phyloP scores from a whole-genome alignment of 345 rosid genomes.

The Aquilaria yunnanensis region DNA sequence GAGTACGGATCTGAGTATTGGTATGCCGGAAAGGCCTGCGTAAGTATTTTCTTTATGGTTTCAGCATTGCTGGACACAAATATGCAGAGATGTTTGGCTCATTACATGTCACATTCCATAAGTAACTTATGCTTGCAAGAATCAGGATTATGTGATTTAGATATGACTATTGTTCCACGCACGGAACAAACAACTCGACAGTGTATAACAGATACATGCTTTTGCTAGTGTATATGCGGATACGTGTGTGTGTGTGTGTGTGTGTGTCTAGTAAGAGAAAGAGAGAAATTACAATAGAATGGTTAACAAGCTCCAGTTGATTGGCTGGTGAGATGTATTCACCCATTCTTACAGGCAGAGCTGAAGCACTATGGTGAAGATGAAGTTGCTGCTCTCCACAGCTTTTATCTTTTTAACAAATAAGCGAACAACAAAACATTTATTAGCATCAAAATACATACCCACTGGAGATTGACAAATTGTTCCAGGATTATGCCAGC shows the following conservation, averaged over 20 bases:
- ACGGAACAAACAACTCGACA: too few relatives aligned
- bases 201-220: background rate
- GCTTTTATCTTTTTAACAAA: constrained; percentile 18
- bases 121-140: too few relatives aligned
- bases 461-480: too few relatives aligned
- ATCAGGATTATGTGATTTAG: too few relatives aligned
- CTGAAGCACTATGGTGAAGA: constrained; percentile 11
- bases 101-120: too few relatives aligned
- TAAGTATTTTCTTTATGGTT: constrained; percentile 7
- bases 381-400: constrained; percentile 19
- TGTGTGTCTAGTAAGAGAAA: constrained; percentile 9
- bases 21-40: constrained; percentile 50
- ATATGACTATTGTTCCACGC: background rate
- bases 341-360: constrained; percentile 16
- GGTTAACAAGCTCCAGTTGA: constrained; percentile 28
- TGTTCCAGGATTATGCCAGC: too few relatives aligned
- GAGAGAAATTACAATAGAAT: constrained; percentile 28
- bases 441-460: too few relatives aligned
- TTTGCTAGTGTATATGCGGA: background rate
- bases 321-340: constrained; percentile 20
- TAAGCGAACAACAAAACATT: background rate
- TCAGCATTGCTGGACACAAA: background rate
- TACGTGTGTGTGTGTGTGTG: background rate
- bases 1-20: constrained; percentile 40
- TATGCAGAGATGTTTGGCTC: constrained; percentile 1